These are phyloP conservation scores for Candolleomyces eurysporus DNA, from an alignment of 768 basidiomycete species.

Conservation along the genomic window DNA sequence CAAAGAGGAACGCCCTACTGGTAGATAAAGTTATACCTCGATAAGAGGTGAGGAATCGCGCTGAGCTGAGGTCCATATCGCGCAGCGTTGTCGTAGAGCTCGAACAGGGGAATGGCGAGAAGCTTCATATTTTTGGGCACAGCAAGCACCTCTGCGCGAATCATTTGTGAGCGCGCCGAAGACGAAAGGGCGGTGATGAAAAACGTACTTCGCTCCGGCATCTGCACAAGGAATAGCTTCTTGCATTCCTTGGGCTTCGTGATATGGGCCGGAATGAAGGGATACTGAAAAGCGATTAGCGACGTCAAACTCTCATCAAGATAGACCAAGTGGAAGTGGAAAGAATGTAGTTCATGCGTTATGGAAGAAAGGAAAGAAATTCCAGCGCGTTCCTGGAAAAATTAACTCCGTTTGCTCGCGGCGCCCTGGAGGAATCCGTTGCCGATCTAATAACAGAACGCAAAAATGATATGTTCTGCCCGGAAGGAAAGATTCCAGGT, in stretches of 20 bases:
- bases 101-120: conserved; percentile 93
- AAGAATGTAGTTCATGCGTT: no score
- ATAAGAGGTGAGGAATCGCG: conserved; percentile 89
- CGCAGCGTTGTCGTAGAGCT: conserved; percentile 96
- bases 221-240: conserved; percentile 91
- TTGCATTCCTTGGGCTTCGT: conserved; percentile 99
- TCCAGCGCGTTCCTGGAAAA: no score
- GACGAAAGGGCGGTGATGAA: neutral
- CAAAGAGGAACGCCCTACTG: conserved; percentile 35
- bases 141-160: conserved; percentile 78
- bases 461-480: no score
- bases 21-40: conserved; percentile 82
- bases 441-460: no score
- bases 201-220: conserved; percentile 87
- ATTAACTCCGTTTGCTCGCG: no score
- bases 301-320: no score
- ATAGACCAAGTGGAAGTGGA: no score
- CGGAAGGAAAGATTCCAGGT: no score
- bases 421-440: no score
- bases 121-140: conserved; percentile 99
- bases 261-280: conserved; percentile 92
- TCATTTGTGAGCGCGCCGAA: neutral
- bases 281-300: conserved; percentile 56
- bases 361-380: no score
- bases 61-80: conserved; percentile 93